Conservation (phyloP, 148 eudicot genomes). For the Pouteria glomerata region DNA sequence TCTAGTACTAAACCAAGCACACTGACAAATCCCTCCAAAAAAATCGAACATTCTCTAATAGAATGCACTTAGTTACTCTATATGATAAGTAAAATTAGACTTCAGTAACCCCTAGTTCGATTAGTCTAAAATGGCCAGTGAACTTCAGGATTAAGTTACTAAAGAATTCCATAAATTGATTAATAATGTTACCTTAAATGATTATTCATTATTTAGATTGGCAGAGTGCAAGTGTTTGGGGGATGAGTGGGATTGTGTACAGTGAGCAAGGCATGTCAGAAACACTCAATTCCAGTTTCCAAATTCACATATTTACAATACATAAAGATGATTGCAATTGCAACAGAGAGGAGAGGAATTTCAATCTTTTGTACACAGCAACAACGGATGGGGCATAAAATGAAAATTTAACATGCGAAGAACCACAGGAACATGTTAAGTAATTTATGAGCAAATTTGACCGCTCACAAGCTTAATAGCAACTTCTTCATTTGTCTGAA, state of each 20-base stretch:
- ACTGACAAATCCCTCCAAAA: neutral
- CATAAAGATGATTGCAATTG: neutral
- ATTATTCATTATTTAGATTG: neutral
- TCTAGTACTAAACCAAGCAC: neutral
- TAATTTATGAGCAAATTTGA: neutral
- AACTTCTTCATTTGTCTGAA: slow-evolving; percentile 73
- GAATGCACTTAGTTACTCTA: neutral
- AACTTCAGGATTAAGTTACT: neutral
- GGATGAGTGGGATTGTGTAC: neutral
- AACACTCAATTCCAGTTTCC: neutral
- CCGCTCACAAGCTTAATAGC: slow-evolving; percentile 76
- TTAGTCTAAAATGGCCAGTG: neutral
- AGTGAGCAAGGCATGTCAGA: neutral
- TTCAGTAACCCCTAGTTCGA: neutral
- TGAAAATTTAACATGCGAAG: neutral
- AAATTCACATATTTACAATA: neutral
- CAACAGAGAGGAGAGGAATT: neutral
- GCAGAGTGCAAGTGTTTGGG: neutral
- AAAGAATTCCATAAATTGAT: neutral
- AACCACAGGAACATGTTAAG: neutral
- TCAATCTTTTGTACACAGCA: too few species aligned
- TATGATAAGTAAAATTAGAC: neutral
- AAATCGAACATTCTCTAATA: neutral
- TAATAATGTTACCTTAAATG: neutral
- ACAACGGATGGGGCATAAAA: too few species aligned